These are phyloP conservation scores for Astrothelium subdiscretum DNA, from an alignment of 495 filamentous ascomycete species.

Conservation along the genomic window DNA sequence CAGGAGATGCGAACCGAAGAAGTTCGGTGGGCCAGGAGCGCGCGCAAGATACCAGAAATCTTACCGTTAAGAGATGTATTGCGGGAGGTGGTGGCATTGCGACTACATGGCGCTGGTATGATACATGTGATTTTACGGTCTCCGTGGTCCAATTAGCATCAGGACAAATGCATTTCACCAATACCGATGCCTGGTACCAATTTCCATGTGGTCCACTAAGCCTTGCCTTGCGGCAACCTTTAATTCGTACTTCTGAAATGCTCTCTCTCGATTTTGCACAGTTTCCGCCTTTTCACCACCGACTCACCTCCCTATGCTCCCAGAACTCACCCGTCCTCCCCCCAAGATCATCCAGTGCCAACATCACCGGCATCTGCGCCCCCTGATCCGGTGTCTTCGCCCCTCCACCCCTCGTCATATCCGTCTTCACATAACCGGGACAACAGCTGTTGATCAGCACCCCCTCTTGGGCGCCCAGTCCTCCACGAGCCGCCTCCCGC, in stretches of 20 bases:
- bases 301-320: constrained; percentile 30
- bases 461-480: constrained; percentile 13
- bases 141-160: background rate
- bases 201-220: background rate
- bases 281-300: no score
- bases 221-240: background rate
- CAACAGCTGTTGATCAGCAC: constrained; percentile 42
- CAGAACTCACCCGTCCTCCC: constrained; percentile 34
- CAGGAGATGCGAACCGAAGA: constrained; percentile 52
- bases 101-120: background rate
- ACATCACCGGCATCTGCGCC: constrained; percentile 38
- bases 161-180: background rate
- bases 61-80: constrained; percentile 46
- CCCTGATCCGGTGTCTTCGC: constrained; percentile 37
- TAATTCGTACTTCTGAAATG: background rate
- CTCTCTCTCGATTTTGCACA: background rate
- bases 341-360: constrained; percentile 38
- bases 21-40: constrained; percentile 72
- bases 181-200: background rate
- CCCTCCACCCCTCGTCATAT: constrained; percentile 39
- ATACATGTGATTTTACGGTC: background rate
- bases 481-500: constrained; percentile 19
- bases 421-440: constrained; percentile 38
- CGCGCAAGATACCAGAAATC: constrained; percentile 93
- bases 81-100: background rate